Evolutionary conservation across 1,139 yeast species (phyloP), one percentile per base, ranked within the genome.

Genomic region (Chernovozyma sophiae-reginae): DNA sequence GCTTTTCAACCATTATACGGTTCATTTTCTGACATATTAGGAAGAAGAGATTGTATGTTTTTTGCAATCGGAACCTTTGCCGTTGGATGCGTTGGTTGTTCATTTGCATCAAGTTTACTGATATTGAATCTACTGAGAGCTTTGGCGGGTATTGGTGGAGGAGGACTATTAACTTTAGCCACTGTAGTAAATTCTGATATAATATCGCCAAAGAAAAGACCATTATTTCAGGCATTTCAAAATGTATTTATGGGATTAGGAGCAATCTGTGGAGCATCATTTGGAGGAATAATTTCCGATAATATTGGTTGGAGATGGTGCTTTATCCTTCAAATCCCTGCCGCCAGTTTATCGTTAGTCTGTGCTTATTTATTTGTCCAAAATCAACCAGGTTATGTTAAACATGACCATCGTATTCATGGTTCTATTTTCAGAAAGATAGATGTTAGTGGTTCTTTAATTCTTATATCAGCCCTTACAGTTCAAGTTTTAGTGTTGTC

Each of bases 11-110:
- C 62, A 11, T 43, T 75, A 18, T 76, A 73, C 42, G 81, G 81
- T 10, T 68, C 74, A 33, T 53, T 74, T 14, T 69, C 77, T 4
- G 81, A 75, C 43, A 59, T 77, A n/a, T 58, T 75, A 28, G 81
- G 81, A 1, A 52, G 83, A 36, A 70, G 71, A 40, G 37, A 35
- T 13, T 55, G 60, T 42, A 45, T 54, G 12, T 42, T 51, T 22
- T 55, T 56, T 43, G 58, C 61, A 4, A 46, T 51, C 30, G 33
- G 39, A 3, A 35, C 44, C 12, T 56, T 56, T 39, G 47, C 49
- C 4, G 16, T 44, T 10, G 69, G 72, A 4, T 67, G 68, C 43
- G 42, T 60, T 31, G 63, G 63, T 2, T 62, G 68, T 38, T 43
- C 42, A 15, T 4, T 44, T 12, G 40, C 54, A 4, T 37, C 48